Conservation (phyloP, 78 protist species). For the Speleostelium caveatum region DNA sequence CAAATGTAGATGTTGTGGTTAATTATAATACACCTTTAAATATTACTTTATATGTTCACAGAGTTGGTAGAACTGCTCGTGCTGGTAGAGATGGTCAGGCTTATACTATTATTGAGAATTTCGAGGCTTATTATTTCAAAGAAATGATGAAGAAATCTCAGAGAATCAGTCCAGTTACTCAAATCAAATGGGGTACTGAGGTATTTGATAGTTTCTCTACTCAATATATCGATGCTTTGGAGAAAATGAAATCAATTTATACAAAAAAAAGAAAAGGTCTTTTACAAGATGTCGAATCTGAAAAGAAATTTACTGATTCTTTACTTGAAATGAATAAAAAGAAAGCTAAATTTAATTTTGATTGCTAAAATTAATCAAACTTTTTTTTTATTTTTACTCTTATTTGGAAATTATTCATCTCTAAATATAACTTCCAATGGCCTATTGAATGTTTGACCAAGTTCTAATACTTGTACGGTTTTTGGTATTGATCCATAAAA, state of each 20-base stretch:
- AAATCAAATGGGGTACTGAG: slow-evolving; percentile 11
- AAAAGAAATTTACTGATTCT: not conserved
- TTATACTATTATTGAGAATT: slow-evolving; percentile 48
- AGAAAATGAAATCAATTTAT: slow-evolving; percentile 51
- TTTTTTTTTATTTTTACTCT: not conserved
- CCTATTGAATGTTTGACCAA: not conserved
- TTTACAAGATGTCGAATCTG: not conserved
- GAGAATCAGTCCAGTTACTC: slow-evolving; percentile 24
- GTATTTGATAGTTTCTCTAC: not conserved
- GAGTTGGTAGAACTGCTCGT: slow-evolving; percentile 99
- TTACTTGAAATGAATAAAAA: slow-evolving; percentile 44
- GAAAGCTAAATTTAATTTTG: slow-evolving; percentile 39
- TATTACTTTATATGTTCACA: slow-evolving; percentile 96
- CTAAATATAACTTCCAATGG: not conserved
- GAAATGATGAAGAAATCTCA: slow-evolving; percentile 46
- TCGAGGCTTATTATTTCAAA: slow-evolving; percentile 13
- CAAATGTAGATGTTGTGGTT: slow-evolving; percentile 94
- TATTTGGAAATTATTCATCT: too few relatives aligned
- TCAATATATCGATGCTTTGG: slow-evolving; percentile 15
- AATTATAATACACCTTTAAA: slow-evolving; percentile 96
- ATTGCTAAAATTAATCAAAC: not conserved
- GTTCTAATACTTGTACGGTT: not conserved
- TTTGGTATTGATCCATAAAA: not conserved
- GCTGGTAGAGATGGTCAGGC: slow-evolving; percentile 94
- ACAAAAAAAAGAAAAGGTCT: slow-evolving; percentile 6